Evolutionary conservation across 768 basidiomycete species (phyloP).

Genomic region (Cystobasidiopsis lactophilus): DNA sequence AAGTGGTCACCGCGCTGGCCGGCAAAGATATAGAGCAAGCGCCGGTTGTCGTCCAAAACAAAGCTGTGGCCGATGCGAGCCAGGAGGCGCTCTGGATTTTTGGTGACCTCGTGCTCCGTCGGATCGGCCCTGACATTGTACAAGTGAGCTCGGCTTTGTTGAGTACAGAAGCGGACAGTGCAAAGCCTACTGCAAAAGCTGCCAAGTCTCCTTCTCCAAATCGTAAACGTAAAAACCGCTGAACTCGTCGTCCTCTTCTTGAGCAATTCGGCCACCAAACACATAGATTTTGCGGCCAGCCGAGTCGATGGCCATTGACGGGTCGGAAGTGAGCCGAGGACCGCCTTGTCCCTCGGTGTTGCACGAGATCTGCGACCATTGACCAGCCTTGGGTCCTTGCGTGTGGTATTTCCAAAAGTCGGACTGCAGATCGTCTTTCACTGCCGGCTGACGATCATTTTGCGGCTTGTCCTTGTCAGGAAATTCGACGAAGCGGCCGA

Average conservation of each 20-base stretch:
- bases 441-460: not conserved
- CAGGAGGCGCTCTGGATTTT: conserved; percentile 7
- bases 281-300: not conserved
- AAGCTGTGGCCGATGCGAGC: conserved; percentile 17
- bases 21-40: conserved; percentile 12
- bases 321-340: not conserved
- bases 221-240: not conserved
- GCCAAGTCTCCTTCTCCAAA: not conserved
- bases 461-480: not conserved
- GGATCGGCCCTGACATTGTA: not conserved
- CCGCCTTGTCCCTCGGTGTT: not conserved
- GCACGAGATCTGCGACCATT: not conserved
- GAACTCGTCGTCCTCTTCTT: not conserved
- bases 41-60: conserved; percentile 6
- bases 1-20: conserved; percentile 16
- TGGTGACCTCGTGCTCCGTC: not conserved
- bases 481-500: conserved; percentile 5
- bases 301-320: conserved; percentile 3
- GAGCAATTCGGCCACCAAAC: conserved; percentile 8
- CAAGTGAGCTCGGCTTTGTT: not conserved
- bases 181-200: not conserved
- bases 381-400: not conserved
- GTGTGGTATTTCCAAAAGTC: conserved; percentile 9
- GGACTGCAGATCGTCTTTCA: not conserved
- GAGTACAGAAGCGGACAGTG: not conserved